These are phyloP conservation scores for Amesomyces nigricolor DNA, from an alignment of 2,329 filamentous ascomycete genomes.

Conservation along the genomic window DNA sequence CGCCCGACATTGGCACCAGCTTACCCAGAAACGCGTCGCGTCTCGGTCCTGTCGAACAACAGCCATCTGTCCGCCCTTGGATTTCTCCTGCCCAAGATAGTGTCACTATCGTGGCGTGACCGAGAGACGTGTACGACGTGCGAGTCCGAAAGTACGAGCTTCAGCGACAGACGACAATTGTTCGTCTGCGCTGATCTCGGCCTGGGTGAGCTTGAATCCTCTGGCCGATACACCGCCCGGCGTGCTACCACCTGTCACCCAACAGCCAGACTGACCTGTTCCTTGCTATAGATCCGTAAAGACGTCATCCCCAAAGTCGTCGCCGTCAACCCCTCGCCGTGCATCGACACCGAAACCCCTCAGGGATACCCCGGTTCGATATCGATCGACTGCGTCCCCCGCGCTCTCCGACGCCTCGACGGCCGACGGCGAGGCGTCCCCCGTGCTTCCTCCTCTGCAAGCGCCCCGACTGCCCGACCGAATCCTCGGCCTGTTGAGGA, in stretches of 20 bases:
- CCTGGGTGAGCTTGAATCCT: slow-evolving; percentile 38
- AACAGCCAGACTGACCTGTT: slow-evolving; percentile 8
- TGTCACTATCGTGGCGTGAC: not conserved
- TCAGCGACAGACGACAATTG: slow-evolving; percentile 54
- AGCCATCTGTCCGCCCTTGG: not conserved
- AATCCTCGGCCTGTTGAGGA: slow-evolving; percentile 49
- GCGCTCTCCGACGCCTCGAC: slow-evolving; percentile 59
- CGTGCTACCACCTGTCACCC: slow-evolving; percentile 1
- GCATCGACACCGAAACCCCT: slow-evolving; percentile 55
- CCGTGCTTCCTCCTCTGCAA: slow-evolving; percentile 52
- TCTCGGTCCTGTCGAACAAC: slow-evolving; percentile 12
- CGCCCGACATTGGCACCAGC: slow-evolving; percentile 5
- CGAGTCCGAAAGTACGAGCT: slow-evolving; percentile 35
- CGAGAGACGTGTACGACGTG: slow-evolving; percentile 15
- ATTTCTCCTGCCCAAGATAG: not conserved
- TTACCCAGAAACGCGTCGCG: slow-evolving; percentile 23
- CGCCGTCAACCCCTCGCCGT: slow-evolving; percentile 51
- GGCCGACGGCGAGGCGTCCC: slow-evolving; percentile 53
- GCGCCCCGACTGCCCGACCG: slow-evolving; percentile 54
- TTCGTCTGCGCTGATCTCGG: slow-evolving; percentile 61
- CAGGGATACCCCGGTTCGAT: slow-evolving; percentile 33
- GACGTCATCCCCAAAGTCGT: slow-evolving; percentile 51
- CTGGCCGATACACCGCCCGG: slow-evolving; percentile 15
- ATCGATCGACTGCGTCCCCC: slow-evolving; percentile 42
- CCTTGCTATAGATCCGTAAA: slow-evolving; percentile 38